Evolutionary conservation across 176 grass and related monocot genomes (phyloP), one percentile per base, ranked within the genome.

Genomic region (Echinochloa phyllopogon): DNA sequence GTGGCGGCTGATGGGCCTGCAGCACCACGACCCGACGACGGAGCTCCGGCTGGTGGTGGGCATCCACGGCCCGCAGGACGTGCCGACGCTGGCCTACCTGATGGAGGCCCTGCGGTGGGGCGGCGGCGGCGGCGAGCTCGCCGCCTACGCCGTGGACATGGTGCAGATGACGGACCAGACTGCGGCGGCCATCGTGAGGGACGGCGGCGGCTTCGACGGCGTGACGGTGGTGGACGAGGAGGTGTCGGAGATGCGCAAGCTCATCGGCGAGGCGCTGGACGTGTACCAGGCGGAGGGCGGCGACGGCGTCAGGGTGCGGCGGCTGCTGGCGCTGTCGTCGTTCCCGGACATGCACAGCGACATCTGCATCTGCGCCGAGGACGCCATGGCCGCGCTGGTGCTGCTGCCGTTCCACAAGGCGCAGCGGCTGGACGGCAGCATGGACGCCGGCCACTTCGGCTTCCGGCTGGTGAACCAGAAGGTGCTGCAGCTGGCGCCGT

Each of bases 261-360:
- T 91, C 4, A 88, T 94, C 38, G 89, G 91, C n/a, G 89, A 89
- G 67, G 87, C 89, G 50, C 87, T 97, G 9, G 78, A 89, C 49
- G 74, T 53, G 48, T 96, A 89, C 79, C 86, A 56, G 61, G 45
- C 53, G 3, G 84, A 86, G 10, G 53, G 52, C 67, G 91, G 78
- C 21, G 84, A 81, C 0, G 85, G 42, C 16, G 78, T 86, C 4
- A 87, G 85, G 86, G 89, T 97, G 56, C 83, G 63, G 0, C 57
- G 89, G 2, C 61, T 94, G 43, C 78, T 97, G 16, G 91, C 89
- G 17, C 60, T 97, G 7, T 97, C 94, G 0, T 83, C 87, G 24
- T 97, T 97, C 77, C 78, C 66, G 4, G 91, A 94, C 89, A 94
- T 97, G 94, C 87, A 94, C 56, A 72, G 64, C 61, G 94, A 97